Percentiles rank a stretch among this genome's conserved stretches.
Evolutionary conservation across 306 rosid species (phyloP).

Genomic region (Begonia loranthoides): DNA sequence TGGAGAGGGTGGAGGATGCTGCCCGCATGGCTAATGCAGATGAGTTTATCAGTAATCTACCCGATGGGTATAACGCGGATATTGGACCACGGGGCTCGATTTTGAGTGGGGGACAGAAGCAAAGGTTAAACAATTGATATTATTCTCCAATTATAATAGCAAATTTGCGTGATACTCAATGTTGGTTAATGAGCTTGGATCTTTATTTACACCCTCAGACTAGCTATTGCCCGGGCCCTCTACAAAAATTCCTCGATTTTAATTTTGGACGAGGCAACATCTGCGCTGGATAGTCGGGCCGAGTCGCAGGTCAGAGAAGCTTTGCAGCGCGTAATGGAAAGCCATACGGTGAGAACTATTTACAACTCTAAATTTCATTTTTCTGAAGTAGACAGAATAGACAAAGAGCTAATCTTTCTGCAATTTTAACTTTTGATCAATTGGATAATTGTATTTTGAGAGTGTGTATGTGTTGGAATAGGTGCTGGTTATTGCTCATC

Average conservation of each 20-base stretch:
- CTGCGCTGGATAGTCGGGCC: slow-evolving; percentile 74
- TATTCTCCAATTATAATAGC: slow-evolving; percentile 5
- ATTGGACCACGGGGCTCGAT: slow-evolving; percentile 85
- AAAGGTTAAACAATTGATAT: slow-evolving; percentile 37
- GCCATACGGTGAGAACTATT: slow-evolving; percentile 48
- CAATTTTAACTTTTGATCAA: background rate
- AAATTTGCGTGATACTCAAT: too few species aligned
- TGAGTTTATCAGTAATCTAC: slow-evolving; percentile 60
- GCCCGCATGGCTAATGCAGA: slow-evolving; percentile 79
- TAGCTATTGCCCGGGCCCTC: slow-evolving; percentile 81
- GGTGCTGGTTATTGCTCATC: slow-evolving; percentile 91
- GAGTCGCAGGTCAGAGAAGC: slow-evolving; percentile 73
- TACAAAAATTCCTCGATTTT: slow-evolving; percentile 65
- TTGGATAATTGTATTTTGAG: background rate
- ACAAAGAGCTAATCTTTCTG: background rate
- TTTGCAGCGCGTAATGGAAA: slow-evolving; percentile 58
- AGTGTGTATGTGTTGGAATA: slow-evolving; percentile 5
- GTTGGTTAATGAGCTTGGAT: too few species aligned
- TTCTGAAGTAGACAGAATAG: too few species aligned
- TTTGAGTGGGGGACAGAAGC: slow-evolving; percentile 92
- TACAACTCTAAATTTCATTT: background rate
- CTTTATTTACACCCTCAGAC: slow-evolving; percentile 21
- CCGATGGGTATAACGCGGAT: slow-evolving; percentile 60
- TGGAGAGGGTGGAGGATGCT: slow-evolving; percentile 53
- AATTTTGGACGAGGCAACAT: slow-evolving; percentile 85